Conservation (phyloP, 257 asterid species). For the Plantago ovata region DNA sequence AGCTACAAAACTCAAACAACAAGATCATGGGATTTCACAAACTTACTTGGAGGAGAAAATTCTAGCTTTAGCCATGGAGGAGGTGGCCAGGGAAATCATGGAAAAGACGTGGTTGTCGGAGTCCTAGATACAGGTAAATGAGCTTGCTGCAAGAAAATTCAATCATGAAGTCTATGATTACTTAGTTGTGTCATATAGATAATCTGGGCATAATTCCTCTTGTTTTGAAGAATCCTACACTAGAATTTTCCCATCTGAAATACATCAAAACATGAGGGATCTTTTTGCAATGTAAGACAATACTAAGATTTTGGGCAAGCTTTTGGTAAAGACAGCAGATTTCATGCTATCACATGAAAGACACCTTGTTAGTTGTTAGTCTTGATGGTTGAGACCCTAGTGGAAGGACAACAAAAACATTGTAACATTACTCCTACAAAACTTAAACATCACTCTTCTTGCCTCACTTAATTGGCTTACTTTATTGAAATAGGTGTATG, state of each 20-base stretch:
- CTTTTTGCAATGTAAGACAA: too few relatives aligned
- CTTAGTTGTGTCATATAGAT: too few relatives aligned
- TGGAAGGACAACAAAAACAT: too few relatives aligned
- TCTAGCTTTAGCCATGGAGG: neutral
- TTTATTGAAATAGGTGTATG: conserved; percentile 28
- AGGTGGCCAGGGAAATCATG: conserved; percentile 22
- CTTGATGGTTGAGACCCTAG: too few relatives aligned
- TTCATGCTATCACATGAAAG: too few relatives aligned
- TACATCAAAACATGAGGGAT: too few relatives aligned
- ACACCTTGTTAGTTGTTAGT: too few relatives aligned
- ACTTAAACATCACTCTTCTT: neutral
- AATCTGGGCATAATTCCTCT: too few relatives aligned
- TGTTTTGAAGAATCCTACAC: too few relatives aligned
- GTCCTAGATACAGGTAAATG: conserved; percentile 32
- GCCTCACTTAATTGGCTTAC: neutral
- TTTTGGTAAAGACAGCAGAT: too few relatives aligned
- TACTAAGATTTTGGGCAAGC: too few relatives aligned
- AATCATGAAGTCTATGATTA: neutral
- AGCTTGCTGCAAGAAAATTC: neutral
- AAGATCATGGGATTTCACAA: conserved; percentile 38
- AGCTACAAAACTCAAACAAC: conserved; percentile 30
- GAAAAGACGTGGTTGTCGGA: conserved; percentile 29
- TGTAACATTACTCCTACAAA: neutral
- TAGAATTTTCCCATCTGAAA: too few relatives aligned
- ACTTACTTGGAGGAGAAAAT: conserved; percentile 17